A percentile compares a stretch with the other conserved stretches of the same genome.
phyloP scores from a whole-genome alignment of 1,284 basidiomycete species.

The Phylloboletellus chloephorus region DNA sequence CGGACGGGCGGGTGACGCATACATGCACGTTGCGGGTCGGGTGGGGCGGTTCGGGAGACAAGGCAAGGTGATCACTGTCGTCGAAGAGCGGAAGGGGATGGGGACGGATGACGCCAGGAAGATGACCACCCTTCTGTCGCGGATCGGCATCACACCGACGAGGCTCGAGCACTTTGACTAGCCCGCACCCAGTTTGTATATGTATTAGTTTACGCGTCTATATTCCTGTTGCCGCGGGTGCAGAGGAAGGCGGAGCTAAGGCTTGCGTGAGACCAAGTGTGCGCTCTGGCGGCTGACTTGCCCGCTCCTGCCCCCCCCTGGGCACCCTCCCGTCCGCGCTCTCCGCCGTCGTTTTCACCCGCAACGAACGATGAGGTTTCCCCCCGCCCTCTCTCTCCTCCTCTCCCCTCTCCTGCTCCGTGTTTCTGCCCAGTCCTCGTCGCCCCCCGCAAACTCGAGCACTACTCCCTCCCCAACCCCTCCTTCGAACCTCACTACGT shows the following conservation, averaged over 20 bases:
- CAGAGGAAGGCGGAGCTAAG: too few species aligned
- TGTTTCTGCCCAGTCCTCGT: slow-evolving; percentile 26
- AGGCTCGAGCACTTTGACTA: slow-evolving; percentile 47
- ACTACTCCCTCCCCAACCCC: slow-evolving; percentile 11
- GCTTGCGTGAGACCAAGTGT: slow-evolving; percentile 4
- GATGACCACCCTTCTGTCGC: slow-evolving; percentile 45
- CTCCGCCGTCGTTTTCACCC: background rate
- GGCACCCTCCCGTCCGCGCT: background rate
- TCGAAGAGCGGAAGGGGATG: slow-evolving; percentile 36
- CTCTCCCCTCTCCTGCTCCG: slow-evolving; percentile 18
- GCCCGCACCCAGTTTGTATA: too few species aligned
- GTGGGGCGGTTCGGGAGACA: slow-evolving; percentile 64
- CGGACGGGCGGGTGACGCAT: slow-evolving; percentile 49
- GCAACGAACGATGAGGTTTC: slow-evolving; percentile 19
- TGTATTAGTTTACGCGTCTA: too few species aligned
- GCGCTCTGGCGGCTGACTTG: slow-evolving; percentile 28
- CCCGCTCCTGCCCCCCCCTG: background rate
- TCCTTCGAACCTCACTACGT: slow-evolving; percentile 38
- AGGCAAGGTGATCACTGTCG: slow-evolving; percentile 59
- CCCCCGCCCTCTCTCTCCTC: slow-evolving; percentile 20
- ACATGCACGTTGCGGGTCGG: slow-evolving; percentile 69
- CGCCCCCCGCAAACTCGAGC: slow-evolving; percentile 12
- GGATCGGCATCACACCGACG: slow-evolving; percentile 35
- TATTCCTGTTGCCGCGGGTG: too few species aligned
- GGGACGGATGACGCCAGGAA: slow-evolving; percentile 37